These are phyloP conservation scores for Buddleja alternifolia DNA, from an alignment of 257 asterid genomes.

Conservation along the genomic window DNA sequence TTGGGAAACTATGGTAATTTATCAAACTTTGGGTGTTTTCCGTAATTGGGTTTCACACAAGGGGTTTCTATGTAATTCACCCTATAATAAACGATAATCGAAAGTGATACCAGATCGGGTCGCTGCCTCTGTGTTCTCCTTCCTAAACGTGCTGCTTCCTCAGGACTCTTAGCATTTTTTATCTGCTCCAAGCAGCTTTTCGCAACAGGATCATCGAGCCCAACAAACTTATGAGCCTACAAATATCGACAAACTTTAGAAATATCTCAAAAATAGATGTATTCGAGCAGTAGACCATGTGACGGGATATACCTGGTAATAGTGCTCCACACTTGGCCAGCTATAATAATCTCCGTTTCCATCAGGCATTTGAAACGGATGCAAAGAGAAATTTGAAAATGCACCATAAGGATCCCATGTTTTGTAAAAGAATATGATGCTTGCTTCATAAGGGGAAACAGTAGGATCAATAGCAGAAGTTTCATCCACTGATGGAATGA, in stretches of 20 bases:
- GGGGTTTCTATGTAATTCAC: no score
- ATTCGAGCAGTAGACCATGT: slow-evolving; percentile 9
- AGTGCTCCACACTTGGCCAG: slow-evolving; percentile 97
- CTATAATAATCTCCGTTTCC: slow-evolving; percentile 59
- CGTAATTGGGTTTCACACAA: no score
- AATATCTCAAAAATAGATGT: not conserved
- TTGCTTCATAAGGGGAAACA: slow-evolving; percentile 86
- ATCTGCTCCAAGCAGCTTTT: slow-evolving; percentile 58
- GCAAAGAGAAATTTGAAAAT: slow-evolving; percentile 91
- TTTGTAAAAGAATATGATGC: slow-evolving; percentile 85
- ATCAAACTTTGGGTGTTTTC: no score
- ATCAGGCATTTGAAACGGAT: slow-evolving; percentile 73
- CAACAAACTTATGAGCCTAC: slow-evolving; percentile 87
- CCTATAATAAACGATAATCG: not conserved
- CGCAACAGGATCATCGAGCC: slow-evolving; percentile 65
- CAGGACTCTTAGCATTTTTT: slow-evolving; percentile 82
- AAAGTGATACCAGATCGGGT: slow-evolving; percentile 68
- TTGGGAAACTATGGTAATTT: no score
- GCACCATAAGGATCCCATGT: slow-evolving; percentile 98
- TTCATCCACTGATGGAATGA: slow-evolving; percentile 83
- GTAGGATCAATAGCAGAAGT: slow-evolving; percentile 80
- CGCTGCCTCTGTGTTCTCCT: slow-evolving; percentile 77
- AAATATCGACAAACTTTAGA: slow-evolving; percentile 22
- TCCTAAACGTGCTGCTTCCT: slow-evolving; percentile 97
- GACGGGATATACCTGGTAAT: slow-evolving; percentile 73